A percentile compares a stretch with the other conserved stretches of the same genome.
Evolutionary conservation across 768 basidiomycete species (phyloP).

Genomic region (Russula vinacea): DNA sequence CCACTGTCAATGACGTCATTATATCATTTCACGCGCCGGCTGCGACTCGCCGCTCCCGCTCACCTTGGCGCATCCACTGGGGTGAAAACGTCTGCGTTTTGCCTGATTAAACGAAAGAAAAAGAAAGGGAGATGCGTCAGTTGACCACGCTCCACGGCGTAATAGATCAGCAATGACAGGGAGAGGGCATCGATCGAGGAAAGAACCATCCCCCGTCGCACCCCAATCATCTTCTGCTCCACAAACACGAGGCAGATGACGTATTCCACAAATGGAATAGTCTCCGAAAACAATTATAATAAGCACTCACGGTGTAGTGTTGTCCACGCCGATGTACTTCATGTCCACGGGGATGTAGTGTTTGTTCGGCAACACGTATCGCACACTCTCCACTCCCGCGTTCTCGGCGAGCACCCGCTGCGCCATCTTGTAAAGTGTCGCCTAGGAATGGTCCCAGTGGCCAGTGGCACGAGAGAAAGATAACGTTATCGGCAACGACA

Average conservation of each 20-base stretch:
- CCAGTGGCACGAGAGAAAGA: too few relatives aligned
- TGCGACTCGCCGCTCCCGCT: conserved; percentile 8
- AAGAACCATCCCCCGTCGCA: conserved; percentile 18
- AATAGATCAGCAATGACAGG: neutral
- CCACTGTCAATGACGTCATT: conserved; percentile 31
- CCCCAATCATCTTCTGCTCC: conserved; percentile 27
- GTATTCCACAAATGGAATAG: conserved; percentile 21
- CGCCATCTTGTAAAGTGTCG: conserved; percentile 89
- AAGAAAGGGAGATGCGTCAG: neutral
- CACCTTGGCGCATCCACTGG: conserved; percentile 86
- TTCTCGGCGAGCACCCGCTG: conserved; percentile 69
- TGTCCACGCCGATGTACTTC: conserved; percentile 68
- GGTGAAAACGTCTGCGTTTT: conserved; percentile 67
- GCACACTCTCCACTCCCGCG: conserved; percentile 52
- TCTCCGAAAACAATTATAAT: conserved; percentile 8
- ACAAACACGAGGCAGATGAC: conserved; percentile 24
- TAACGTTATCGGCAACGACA: neutral
- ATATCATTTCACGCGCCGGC: neutral
- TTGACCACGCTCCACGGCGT: neutral
- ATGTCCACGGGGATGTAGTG: conserved; percentile 91
- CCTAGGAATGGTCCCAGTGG: too few relatives aligned
- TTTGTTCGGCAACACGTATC: conserved; percentile 86
- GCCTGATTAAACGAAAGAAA: neutral
- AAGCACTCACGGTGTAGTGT: conserved; percentile 66
- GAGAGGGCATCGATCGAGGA: conserved; percentile 21